These are phyloP conservation scores for Puccinellia tenuiflora DNA, from an alignment of 176 grass and related monocot genomes.

Conservation along the genomic window DNA sequence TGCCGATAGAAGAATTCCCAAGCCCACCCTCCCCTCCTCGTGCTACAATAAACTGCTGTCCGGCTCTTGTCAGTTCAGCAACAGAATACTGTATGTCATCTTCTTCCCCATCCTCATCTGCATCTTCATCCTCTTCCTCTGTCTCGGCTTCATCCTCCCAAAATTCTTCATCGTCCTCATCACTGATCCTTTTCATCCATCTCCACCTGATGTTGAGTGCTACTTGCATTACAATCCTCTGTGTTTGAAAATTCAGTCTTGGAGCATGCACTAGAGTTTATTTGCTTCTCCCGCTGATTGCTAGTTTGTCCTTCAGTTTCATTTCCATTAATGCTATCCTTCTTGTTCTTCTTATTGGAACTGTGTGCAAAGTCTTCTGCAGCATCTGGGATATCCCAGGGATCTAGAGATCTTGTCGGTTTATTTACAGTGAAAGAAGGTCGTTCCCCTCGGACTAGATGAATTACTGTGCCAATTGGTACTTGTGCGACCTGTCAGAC, in stretches of 20 bases:
- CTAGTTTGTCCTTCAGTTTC: not conserved
- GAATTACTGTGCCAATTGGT: conserved; percentile 90
- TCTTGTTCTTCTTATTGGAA: not conserved
- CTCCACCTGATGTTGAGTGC: not conserved
- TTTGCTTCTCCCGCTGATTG: not conserved
- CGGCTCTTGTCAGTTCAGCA: conserved; percentile 76
- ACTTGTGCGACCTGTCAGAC: no score
- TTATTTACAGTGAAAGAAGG: conserved; percentile 44
- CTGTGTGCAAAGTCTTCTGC: conserved; percentile 5
- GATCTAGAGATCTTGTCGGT: conserved; percentile 18
- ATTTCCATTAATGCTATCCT: not conserved
- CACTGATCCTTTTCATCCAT: no score
- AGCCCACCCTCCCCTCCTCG: conserved; percentile 15
- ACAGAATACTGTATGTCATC: no score
- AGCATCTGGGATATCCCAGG: conserved; percentile 58
- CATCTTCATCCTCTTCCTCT: no score
- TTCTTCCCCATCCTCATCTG: no score
- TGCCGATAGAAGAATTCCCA: conserved; percentile 46
- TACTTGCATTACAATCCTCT: not conserved
- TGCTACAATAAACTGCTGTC: conserved; percentile 60
- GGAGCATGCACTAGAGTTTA: not conserved
- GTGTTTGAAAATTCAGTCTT: not conserved
- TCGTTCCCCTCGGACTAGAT: conserved; percentile 59
- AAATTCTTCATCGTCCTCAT: no score
- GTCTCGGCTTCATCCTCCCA: no score